A percentile compares a stretch with the other conserved stretches of the same genome.
These are phyloP conservation scores for Xanthoceras sorbifolium DNA, from an alignment of 345 rosid genomes.

Conservation along the genomic window DNA sequence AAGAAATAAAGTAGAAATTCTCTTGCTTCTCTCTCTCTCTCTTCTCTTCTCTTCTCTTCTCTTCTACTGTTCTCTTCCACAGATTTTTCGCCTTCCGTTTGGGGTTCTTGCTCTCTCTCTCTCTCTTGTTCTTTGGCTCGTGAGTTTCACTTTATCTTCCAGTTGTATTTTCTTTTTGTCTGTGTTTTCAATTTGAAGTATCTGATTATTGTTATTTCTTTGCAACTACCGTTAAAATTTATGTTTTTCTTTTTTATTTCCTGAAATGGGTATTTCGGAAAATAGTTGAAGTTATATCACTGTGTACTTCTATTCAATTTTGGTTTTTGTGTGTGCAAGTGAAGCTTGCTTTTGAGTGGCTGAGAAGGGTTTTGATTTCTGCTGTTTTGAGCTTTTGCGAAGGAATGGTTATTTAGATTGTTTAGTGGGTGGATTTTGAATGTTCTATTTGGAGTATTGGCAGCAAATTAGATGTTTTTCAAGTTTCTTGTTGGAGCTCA, in stretches of 20 bases:
- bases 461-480: background rate
- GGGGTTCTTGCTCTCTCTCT: conserved; percentile 22
- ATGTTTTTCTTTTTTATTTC: conserved; percentile 5
- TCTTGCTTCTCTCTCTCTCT: conserved; percentile 22
- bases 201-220: conserved; percentile 1
- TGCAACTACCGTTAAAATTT: conserved; percentile 15
- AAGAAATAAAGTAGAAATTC: conserved; percentile 28
- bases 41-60: conserved; percentile 4
- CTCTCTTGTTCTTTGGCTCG: conserved; percentile 3
- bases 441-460: conserved; percentile 6
- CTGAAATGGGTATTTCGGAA: conserved; percentile 1
- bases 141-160: conserved; percentile 25
- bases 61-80: conserved; percentile 24
- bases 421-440: conserved; percentile 11
- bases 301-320: background rate
- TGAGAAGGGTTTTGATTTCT: conserved; percentile 8
- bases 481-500: background rate
- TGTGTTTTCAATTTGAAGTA: background rate
- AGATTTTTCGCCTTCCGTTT: conserved; percentile 27
- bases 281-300: background rate
- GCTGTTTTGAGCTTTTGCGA: conserved; percentile 4
- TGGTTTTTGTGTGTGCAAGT: background rate
- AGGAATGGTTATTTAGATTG: background rate
- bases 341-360: conserved; percentile 23
- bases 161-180: background rate